phyloP scores from a whole-genome alignment of 225 moss, liverwort and hornwort species.

The Pleurozium schreberi region DNA sequence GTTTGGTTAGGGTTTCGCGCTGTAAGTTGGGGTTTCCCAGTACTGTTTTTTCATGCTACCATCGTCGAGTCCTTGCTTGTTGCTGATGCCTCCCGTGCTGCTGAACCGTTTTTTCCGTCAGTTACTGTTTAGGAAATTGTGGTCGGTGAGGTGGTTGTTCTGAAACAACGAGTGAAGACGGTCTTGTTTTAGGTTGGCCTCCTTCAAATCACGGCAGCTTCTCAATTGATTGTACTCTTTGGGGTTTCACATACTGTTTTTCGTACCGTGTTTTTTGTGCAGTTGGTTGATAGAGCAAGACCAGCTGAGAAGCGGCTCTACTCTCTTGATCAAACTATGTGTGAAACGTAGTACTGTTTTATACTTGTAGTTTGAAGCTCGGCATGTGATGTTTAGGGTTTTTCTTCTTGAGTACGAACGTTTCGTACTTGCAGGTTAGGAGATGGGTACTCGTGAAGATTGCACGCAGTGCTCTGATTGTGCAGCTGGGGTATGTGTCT shows the following conservation, averaged over 20 bases:
- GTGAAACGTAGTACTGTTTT: no score
- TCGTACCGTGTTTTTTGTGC: neutral
- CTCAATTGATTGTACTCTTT: neutral
- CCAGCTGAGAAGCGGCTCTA: neutral
- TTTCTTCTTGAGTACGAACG: neutral
- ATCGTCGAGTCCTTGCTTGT: neutral
- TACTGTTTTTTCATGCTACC: neutral
- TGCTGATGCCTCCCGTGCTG: neutral
- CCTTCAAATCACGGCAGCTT: neutral
- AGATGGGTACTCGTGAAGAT: neutral
- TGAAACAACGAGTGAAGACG: neutral
- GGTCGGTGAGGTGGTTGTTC: neutral
- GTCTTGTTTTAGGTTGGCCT: no score
- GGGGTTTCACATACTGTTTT: neutral
- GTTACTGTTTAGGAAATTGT: neutral
- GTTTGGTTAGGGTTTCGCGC: neutral
- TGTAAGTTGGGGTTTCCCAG: no score
- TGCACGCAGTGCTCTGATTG: slow-evolving; percentile 13
- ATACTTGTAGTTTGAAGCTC: neutral
- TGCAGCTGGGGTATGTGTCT: slow-evolving; percentile 24
- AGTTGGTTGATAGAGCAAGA: neutral
- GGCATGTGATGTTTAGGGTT: neutral
- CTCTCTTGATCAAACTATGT: neutral
- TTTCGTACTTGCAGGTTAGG: neutral
- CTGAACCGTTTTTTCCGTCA: neutral